Evolutionary conservation across 352 stramenopile species (phyloP), one percentile per base, ranked within the genome.

Genomic region (Phytophthora cactorum): DNA sequence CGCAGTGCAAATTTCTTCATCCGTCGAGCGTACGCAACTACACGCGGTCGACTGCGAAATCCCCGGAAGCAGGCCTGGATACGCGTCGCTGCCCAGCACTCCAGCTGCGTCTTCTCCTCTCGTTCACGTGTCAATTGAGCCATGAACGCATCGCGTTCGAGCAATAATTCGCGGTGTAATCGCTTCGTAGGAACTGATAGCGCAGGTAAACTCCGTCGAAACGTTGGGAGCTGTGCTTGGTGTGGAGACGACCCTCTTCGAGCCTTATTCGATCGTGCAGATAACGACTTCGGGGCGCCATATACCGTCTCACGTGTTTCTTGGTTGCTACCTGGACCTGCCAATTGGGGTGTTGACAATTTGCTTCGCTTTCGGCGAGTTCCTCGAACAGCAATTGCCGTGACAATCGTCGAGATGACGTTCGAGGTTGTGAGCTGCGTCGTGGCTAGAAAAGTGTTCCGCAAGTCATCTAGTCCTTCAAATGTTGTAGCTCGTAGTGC

Each of bases 51-150:
- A 11, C 54, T 74, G 0, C 73, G 63, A 53, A 79, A 89, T 2
- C 84, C 81, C 5, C 82, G 71, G 52, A 82, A 92, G 57, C 72
- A 83, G 4, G 82, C 75, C 50, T 92, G 84, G 59, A 92, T 90
- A 38, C 78, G 84, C 8, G 72, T 90, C 4, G 80, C 79, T 5
- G 84, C 84, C 84, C 84, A 92, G 14, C 49, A 67, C 28, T 92
- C 84, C 0, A 89, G 68, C 28, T 65, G 39, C 0, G 51, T 14
- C 31, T 90, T 90, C 29, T 86, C 78, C 1, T 75, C 61, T 5
- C 82, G 75, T 44, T 92, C 84, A 14, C 72, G 65, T 3, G 68
- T 41, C 25, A 92, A 62, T 44, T 89, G 79, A 6, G 68, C 69
- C 82, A 91, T 88, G 46, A 91, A 92, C 6, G 55, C 72, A 46